phyloP scores from a whole-genome alignment of 2,329 filamentous ascomycete species.

The Ophiosphaerella herpotricha region DNA sequence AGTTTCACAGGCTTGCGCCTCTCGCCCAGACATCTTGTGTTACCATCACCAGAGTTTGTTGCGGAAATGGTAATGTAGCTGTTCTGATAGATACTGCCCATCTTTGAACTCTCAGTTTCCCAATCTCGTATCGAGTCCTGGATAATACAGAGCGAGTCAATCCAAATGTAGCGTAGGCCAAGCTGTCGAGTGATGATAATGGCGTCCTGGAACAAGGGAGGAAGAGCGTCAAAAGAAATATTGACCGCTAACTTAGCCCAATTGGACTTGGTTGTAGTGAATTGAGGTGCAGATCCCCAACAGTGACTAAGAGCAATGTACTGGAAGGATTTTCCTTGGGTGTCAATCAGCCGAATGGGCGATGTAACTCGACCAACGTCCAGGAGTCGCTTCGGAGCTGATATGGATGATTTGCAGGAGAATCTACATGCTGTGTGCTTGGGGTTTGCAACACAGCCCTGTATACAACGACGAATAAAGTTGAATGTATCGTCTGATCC shows the following conservation, averaged over 20 bases:
- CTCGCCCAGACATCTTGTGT: constrained; percentile 26
- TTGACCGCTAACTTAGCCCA: constrained; percentile 30
- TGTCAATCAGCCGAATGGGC: constrained; percentile 40
- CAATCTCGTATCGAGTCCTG: constrained; percentile 41
- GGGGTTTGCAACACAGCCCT: constrained; percentile 38
- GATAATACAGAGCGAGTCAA: constrained; percentile 43
- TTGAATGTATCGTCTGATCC: constrained; percentile 41
- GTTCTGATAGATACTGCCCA: constrained; percentile 42
- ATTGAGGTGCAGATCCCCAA: constrained; percentile 30
- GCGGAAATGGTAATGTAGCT: constrained; percentile 40
- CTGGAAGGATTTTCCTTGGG: constrained; percentile 32
- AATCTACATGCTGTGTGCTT: constrained; percentile 34
- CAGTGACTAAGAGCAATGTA: constrained; percentile 40
- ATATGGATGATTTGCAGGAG: constrained; percentile 19
- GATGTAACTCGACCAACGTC: constrained; percentile 36
- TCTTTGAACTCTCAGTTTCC: constrained; percentile 41
- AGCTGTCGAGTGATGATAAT: constrained; percentile 39
- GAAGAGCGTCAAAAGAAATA: constrained; percentile 32
- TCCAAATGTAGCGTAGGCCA: constrained; percentile 42
- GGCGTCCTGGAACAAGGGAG: constrained; percentile 33
- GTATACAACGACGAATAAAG: constrained; percentile 38
- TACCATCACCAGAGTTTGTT: constrained; percentile 28
- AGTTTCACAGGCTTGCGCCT: constrained; percentile 33
- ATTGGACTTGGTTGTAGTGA: constrained; percentile 35
- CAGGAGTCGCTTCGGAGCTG: constrained; percentile 34